Conservation (phyloP, 805 yeast genomes). For the Scheffersomyces lignosus region DNA sequence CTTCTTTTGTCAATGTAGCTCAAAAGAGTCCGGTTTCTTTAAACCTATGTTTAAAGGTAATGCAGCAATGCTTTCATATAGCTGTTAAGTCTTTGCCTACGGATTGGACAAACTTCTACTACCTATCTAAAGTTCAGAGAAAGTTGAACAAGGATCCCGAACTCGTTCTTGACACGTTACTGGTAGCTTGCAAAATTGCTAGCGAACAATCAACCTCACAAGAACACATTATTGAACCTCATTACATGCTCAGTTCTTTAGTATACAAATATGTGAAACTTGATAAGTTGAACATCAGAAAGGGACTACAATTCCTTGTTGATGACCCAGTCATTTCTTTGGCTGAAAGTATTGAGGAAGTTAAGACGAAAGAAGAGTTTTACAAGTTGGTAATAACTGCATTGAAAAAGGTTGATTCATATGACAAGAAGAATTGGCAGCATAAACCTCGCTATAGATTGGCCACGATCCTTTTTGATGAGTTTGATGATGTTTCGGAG, state of each 20-base stretch:
- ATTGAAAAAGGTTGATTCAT: conserved; percentile 45
- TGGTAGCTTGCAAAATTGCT: conserved; percentile 47
- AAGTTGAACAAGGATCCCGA: conserved; percentile 42
- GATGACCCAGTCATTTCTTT: conserved; percentile 30
- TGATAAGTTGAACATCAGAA: conserved; percentile 30
- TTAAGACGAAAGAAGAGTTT: conserved; percentile 22
- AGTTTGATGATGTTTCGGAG: conserved; percentile 47
- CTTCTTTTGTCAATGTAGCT: conserved; percentile 24
- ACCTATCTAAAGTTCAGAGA: conserved; percentile 56
- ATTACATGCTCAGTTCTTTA: conserved; percentile 60
- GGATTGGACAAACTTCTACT: conserved; percentile 65
- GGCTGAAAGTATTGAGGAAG: neutral
- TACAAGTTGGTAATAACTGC: conserved; percentile 42
- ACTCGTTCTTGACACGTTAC: conserved; percentile 40
- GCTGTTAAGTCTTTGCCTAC: conserved; percentile 44
- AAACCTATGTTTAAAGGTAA: conserved; percentile 34
- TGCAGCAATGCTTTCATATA: conserved; percentile 44
- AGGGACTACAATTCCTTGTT: conserved; percentile 42
- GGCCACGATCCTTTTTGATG: conserved; percentile 60
- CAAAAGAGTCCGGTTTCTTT: conserved; percentile 19
- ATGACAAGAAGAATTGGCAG: conserved; percentile 89
- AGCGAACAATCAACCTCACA: conserved; percentile 33
- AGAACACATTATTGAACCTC: conserved; percentile 76
- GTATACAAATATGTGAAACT: conserved; percentile 54
- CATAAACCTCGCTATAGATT: conserved; percentile 78